These are phyloP conservation scores for Boletus reticuloceps DNA, from an alignment of 768 basidiomycete species.

Conservation along the genomic window DNA sequence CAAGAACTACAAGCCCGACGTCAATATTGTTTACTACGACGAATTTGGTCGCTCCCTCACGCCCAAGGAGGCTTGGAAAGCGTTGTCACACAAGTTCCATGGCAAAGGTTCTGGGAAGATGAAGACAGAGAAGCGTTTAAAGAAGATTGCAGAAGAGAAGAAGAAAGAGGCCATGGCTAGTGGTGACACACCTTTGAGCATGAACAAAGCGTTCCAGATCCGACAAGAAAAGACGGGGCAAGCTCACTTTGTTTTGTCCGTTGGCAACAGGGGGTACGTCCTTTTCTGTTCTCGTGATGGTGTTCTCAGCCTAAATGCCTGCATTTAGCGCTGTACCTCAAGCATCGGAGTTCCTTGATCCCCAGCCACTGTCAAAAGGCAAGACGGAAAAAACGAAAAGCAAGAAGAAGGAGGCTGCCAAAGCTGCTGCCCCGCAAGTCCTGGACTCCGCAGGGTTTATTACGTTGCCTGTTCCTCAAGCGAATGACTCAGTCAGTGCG, in stretches of 20 bases:
- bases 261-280: slow-evolving; percentile 86
- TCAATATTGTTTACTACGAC: slow-evolving; percentile 95
- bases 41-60: slow-evolving; percentile 88
- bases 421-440: slow-evolving; percentile 42
- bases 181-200: slow-evolving; percentile 93
- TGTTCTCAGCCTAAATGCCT: slow-evolving; percentile 3
- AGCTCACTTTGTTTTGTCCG: slow-evolving; percentile 93
- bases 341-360: slow-evolving; percentile 74
- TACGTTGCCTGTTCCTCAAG: slow-evolving; percentile 61
- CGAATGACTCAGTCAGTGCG: slow-evolving; percentile 38
- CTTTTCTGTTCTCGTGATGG: not conserved
- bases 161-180: slow-evolving; percentile 93
- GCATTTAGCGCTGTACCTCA: slow-evolving; percentile 78
- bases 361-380: slow-evolving; percentile 76
- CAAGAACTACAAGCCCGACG: slow-evolving; percentile 94
- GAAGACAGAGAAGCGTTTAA: slow-evolving; percentile 95
- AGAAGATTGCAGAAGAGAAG: slow-evolving; percentile 97
- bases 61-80: slow-evolving; percentile 98
- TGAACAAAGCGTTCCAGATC: slow-evolving; percentile 91
- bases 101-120: slow-evolving; percentile 95
- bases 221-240: slow-evolving; percentile 93
- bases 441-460: slow-evolving; percentile 63
- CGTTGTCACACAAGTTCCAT: slow-evolving; percentile 96
- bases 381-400: slow-evolving; percentile 81
- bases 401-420: slow-evolving; percentile 69